These are phyloP conservation scores for Curvularia sp. DNA, from an alignment of 2,329 filamentous ascomycete genomes.

Conservation along the genomic window DNA sequence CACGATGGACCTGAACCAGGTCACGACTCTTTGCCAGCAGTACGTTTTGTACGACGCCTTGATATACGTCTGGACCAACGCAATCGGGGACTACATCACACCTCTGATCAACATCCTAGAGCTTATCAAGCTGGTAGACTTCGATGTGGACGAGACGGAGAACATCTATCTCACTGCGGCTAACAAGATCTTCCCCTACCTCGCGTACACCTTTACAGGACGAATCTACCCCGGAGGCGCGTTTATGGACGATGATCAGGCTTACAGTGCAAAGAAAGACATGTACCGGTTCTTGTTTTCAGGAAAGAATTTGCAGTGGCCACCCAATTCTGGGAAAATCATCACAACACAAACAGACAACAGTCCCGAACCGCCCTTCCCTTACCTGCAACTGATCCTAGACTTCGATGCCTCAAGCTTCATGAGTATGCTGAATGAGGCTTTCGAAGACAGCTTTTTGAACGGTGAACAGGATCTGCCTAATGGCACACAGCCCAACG, in stretches of 20 bases:
- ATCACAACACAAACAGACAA: constrained; percentile 66
- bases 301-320: constrained; percentile 78
- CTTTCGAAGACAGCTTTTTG: constrained; percentile 92
- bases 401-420: constrained; percentile 91
- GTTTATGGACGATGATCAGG: constrained; percentile 72
- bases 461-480: constrained; percentile 76
- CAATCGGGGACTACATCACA: constrained; percentile 86
- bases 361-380: constrained; percentile 75
- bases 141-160: constrained; percentile 64
- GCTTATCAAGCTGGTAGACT: constrained; percentile 64
- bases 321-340: constrained; percentile 65
- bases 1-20: constrained; percentile 92
- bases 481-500: constrained; percentile 62
- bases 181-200: constrained; percentile 91
- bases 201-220: constrained; percentile 89
- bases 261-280: constrained; percentile 79
- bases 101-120: constrained; percentile 83
- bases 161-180: constrained; percentile 73
- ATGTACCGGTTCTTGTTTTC: constrained; percentile 95
- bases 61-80: constrained; percentile 96
- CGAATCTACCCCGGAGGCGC: constrained; percentile 90
- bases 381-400: constrained; percentile 82
- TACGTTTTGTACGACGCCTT: constrained; percentile 93
- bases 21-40: constrained; percentile 88
- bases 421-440: constrained; percentile 93